Conservation (phyloP, 1,284 basidiomycete species). For the Meripilus lineatus region DNA sequence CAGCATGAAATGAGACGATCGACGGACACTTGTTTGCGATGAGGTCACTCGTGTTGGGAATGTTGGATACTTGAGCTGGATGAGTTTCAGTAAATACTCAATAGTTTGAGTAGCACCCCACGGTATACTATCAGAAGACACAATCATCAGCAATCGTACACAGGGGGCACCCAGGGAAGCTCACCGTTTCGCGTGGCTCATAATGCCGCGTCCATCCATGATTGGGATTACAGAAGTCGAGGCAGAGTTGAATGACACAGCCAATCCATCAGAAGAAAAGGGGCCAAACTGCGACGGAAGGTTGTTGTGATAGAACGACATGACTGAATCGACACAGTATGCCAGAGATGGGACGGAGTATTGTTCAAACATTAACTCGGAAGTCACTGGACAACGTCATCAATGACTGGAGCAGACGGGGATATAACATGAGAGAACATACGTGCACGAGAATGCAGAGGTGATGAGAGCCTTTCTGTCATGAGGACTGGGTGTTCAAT, state of each 20-base stretch:
- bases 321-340: constrained; percentile 89
- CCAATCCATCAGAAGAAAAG: constrained; percentile 67
- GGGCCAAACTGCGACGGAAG: constrained; percentile 30
- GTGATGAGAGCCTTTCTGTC: constrained; percentile 90
- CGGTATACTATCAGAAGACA: constrained; percentile 68
- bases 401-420: constrained; percentile 4
- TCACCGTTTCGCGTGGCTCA: constrained; percentile 83
- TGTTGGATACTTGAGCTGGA: constrained; percentile 94
- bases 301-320: constrained; percentile 86
- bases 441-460: constrained; percentile 85
- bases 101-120: constrained; percentile 92
- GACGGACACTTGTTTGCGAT: constrained; percentile 49
- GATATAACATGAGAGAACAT: constrained; percentile 28
- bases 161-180: constrained; percentile 13
- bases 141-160: neutral
- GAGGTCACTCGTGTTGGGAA: constrained; percentile 67
- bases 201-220: constrained; percentile 70
- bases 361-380: constrained; percentile 95
- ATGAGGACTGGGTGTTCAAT: constrained; percentile 91
- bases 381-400: constrained; percentile 62
- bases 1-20: neutral
- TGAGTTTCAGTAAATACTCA: constrained; percentile 88
- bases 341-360: constrained; percentile 86
- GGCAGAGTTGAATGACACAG: constrained; percentile 81
- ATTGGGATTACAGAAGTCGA: constrained; percentile 88